Conservation (phyloP, 306 rosid species). For the Ammopiptanthus mongolicus region DNA sequence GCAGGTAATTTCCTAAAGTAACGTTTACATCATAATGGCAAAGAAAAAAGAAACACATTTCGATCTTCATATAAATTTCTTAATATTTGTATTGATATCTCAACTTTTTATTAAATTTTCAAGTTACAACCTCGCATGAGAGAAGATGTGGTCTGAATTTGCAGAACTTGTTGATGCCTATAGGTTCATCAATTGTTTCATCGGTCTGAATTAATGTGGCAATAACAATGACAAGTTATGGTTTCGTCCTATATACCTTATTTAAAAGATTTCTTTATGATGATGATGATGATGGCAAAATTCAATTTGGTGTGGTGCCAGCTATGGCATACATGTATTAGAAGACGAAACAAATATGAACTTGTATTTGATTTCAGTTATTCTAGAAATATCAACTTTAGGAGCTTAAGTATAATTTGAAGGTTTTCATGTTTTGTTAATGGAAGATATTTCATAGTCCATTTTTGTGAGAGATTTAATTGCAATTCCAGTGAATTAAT, state of each 20-base stretch:
- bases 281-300: too few relatives aligned
- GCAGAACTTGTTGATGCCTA: too few relatives aligned
- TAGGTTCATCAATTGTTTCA: too few relatives aligned
- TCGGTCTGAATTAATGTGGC: too few relatives aligned
- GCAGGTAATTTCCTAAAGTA: slow-evolving; percentile 41
- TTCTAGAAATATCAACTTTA: background rate
- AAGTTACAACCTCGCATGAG: background rate
- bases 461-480: slow-evolving; percentile 3
- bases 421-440: background rate
- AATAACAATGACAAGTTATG: too few relatives aligned
- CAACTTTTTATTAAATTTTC: background rate
- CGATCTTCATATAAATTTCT: background rate
- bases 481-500: background rate
- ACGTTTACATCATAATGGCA: background rate
- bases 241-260: too few relatives aligned
- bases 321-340: too few relatives aligned
- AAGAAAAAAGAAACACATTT: background rate
- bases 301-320: too few relatives aligned
- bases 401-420: background rate
- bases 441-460: background rate
- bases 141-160: too few relatives aligned
- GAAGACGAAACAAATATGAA: background rate
- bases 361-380: background rate
- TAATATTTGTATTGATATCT: background rate
- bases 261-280: too few relatives aligned